Evolutionary conservation across 192 early-diverging fungal species (phyloP).

Genomic region (Podila epigama): DNA sequence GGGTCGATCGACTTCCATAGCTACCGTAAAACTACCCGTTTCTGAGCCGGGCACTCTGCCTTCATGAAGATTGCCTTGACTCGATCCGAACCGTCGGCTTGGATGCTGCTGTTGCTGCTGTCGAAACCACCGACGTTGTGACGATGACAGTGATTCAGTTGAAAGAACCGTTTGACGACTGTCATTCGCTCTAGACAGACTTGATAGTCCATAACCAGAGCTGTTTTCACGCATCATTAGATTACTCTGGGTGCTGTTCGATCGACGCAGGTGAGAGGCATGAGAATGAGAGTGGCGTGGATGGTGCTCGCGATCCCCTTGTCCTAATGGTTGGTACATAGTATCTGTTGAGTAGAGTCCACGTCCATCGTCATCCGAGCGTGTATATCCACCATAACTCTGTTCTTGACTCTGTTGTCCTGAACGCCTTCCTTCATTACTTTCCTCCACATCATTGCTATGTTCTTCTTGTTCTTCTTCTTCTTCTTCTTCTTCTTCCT

Average conservation of each 20-base stretch:
- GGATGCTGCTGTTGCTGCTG: not conserved
- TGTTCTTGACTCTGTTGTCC: not conserved
- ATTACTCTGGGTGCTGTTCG: conserved; percentile 20
- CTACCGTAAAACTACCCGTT: too few relatives aligned
- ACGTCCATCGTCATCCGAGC: too few relatives aligned
- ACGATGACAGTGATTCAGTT: not conserved
- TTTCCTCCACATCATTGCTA: not conserved
- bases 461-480: not conserved
- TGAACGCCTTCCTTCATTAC: not conserved
- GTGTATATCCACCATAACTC: too few relatives aligned
- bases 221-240: not conserved
- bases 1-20: not conserved
- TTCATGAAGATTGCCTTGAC: not conserved
- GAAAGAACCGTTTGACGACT: not conserved
- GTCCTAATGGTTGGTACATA: too few relatives aligned
- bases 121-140: too few relatives aligned
- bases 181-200: not conserved
- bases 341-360: too few relatives aligned
- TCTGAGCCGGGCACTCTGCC: not conserved
- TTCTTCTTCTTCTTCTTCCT: not conserved
- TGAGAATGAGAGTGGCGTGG: too few relatives aligned
- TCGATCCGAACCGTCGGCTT: not conserved
- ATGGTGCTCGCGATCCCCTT: too few relatives aligned
- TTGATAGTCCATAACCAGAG: conserved; percentile 18
- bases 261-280: not conserved